phyloP scores from a whole-genome alignment of 108 stramenopile genomes.

The Nitzschia sp. region DNA sequence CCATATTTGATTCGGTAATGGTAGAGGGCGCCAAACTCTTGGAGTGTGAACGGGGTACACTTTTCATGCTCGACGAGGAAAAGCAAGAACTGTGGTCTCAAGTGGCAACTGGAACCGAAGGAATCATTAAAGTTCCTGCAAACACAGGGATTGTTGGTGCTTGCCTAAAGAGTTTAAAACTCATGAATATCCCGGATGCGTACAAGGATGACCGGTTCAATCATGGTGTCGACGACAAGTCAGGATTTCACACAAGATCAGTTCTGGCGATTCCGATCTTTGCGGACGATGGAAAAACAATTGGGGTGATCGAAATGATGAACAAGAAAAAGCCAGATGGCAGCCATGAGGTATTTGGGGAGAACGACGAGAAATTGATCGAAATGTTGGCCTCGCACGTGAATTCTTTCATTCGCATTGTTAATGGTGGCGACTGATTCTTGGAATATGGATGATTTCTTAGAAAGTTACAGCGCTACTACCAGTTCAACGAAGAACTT shows the following conservation, averaged over 20 bases:
- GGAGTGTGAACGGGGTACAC: conserved; percentile 53
- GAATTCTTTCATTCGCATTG: conserved; percentile 42
- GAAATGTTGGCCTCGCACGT: conserved; percentile 61
- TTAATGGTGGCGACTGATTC: conserved; percentile 15
- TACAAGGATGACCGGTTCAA: conserved; percentile 66
- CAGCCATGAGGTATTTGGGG: conserved; percentile 32
- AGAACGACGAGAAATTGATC: conserved; percentile 54
- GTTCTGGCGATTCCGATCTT: conserved; percentile 56
- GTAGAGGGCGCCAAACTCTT: conserved; percentile 47
- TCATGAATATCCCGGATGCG: conserved; percentile 59
- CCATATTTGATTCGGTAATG: conserved; percentile 63
- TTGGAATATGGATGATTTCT: no score
- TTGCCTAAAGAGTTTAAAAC: conserved; percentile 28
- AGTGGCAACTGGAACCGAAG: conserved; percentile 33
- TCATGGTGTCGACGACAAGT: conserved; percentile 50
- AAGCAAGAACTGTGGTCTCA: conserved; percentile 34
- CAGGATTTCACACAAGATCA: conserved; percentile 63
- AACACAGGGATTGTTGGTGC: conserved; percentile 50
- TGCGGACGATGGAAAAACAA: conserved; percentile 38
- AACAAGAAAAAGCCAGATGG: conserved; percentile 57
- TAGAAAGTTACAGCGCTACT: no score
- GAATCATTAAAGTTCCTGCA: conserved; percentile 44
- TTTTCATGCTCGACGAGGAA: conserved; percentile 57
- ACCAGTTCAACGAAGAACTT: no score
- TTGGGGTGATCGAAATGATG: conserved; percentile 60